phyloP scores from a whole-genome alignment of 2,329 filamentous ascomycete species.

The Lecanosticta acicola region DNA sequence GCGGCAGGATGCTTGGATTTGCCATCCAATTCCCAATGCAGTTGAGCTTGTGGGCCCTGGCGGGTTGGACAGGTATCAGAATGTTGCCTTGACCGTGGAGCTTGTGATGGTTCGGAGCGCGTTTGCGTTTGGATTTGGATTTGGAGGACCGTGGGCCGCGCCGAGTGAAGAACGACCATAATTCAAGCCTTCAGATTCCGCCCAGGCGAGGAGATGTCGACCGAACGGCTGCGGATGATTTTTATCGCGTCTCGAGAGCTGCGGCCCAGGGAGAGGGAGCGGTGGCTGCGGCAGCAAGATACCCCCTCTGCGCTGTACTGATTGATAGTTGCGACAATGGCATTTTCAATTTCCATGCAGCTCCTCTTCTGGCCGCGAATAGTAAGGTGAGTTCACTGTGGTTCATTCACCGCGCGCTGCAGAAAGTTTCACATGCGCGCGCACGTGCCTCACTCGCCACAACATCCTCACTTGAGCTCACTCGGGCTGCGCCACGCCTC shows the following conservation, averaged over 20 bases:
- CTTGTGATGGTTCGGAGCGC: neutral
- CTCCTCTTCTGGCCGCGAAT: neutral
- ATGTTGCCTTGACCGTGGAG: slow-evolving; percentile 21
- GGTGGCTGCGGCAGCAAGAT: neutral
- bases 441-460: neutral
- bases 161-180: too few species aligned
- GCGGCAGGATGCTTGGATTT: slow-evolving; percentile 35
- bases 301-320: neutral
- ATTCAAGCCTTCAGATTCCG: too few species aligned
- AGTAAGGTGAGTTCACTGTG: neutral
- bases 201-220: too few species aligned
- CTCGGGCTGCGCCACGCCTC: too few species aligned
- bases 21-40: slow-evolving; percentile 15
- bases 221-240: too few species aligned
- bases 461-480: neutral
- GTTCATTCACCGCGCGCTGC: too few species aligned
- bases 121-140: neutral
- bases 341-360: neutral
- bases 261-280: neutral
- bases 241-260: too few species aligned
- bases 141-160: neutral
- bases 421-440: neutral
- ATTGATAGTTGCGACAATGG: neutral
- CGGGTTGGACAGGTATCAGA: slow-evolving; percentile 27
- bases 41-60: slow-evolving; percentile 27